Base-by-base conservation (phyloP, 2,329 filamentous ascomycete genomes). In the Aureobasidium sp. region DNA sequence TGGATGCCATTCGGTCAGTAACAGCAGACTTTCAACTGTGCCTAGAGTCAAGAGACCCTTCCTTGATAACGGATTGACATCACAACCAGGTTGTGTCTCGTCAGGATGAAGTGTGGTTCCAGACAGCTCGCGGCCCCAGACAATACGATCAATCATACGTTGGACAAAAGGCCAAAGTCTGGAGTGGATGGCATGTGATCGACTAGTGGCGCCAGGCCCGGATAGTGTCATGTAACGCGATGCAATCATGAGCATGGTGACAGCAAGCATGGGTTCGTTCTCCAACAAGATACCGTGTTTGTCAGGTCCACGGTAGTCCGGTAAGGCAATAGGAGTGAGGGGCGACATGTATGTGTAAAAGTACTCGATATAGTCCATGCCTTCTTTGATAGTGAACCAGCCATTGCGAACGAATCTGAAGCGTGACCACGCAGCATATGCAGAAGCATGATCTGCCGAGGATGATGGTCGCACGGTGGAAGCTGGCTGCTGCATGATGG, bases 1-100 rank as follows among this genome's bases (percentile, higher is more conserved):
- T 5, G 94, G 94, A 73, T 97, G 93, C 93, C 94, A 99, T 71
- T 99, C 94, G 1, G 93, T 97, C 48, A 99, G 79, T 29, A 99
- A 87, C 80, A 99, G 86, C 36, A 99, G 78, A 37, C 91, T 95
- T 76, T 99, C 94, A 29, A 99, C 91, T 0, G 93, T 97, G 17
- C 94, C 94, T 3, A 99, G 78, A 0, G 93, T 96, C 58, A 94
- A 84, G 59, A 97, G 78, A 67, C 92, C 94, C 66, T 81, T 83
- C 15, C 82, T 77, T 17, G 78, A 77, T 2, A 80, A 74, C 15
- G 81, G 77, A 74, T 76, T 91, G 71, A 75, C 86, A 82, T 78
- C 87, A 79, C 84, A 88, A 83, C 52, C 88, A 81, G 65, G 88
- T 65, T 82, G 68, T 73, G 82, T 82, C 25, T 87, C 88, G 2